Base-by-base conservation (phyloP, 177 flowering plant genomes). In the Vitis hybrid region DNA sequence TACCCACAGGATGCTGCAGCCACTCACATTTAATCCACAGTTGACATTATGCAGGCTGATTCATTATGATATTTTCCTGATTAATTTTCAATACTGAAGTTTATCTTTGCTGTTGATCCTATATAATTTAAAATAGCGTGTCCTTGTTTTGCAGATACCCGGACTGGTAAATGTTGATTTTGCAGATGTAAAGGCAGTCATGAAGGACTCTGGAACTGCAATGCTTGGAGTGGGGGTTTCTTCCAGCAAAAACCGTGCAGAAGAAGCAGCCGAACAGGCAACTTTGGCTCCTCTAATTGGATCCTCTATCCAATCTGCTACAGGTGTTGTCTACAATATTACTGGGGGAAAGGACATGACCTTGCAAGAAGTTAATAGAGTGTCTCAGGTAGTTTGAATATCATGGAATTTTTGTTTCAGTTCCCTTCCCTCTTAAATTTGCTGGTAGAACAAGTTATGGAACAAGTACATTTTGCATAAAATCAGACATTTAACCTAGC, bases 141-240 rank as follows among this genome's bases (percentile, higher is more conserved):
- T 18, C 69, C 71, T 55, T 64, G 5, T 74, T 68, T 65, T 85
- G 81, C 88, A 96, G 99, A 94, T 93, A 67, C 99, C 99, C 55
- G 98, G 99, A 69, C 80, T 96, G 67, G 99, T 96, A 50, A 96
- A 96, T 82, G 97, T 96, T 74, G 99, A 96, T 78, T 94, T 96
- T 81, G 99, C 98, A 13, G 97, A 96, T 84, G 98, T 96, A 34
- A 92, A 89, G 81, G 99, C 98, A 65, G 93, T 96, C 62, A 96
- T 94, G 99, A 93, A 89, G 75, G 89, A 96, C 76, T 96, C 98
- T 39, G 99, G 99, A 62, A 96, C 99, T 73, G 97, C 98, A 72
- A 96, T 96, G 99, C 99, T 96, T 71, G 98, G 99, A 48, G 97
- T 96, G 48, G 99, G 98, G 29, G 97, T 94, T 74, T 96, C 99